A percentile compares a stretch with the other conserved stretches of the same genome.
Conservation (phyloP, 495 filamentous ascomycete species). For the Podospora fimiseda region DNA sequence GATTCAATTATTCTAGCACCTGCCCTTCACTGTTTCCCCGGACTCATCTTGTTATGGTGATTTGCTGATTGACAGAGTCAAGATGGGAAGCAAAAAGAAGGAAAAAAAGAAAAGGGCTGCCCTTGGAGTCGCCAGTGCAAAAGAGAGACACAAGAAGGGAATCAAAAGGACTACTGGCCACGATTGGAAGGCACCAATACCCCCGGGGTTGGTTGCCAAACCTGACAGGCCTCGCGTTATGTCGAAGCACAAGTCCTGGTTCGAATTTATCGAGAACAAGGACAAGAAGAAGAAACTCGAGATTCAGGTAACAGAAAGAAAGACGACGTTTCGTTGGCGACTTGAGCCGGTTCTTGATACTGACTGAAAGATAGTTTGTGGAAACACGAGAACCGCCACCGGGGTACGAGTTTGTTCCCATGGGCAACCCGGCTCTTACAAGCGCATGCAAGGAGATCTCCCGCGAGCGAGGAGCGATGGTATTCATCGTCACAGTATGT, state of each 20-base stretch:
- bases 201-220: conserved; percentile 24
- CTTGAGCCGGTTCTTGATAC: conserved; percentile 1
- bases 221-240: conserved; percentile 29
- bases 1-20: no score
- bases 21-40: no score
- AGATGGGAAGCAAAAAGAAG: conserved; percentile 27
- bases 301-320: conserved; percentile 34
- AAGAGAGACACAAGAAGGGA: conserved; percentile 30
- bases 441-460: conserved; percentile 74
- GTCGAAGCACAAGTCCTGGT: conserved; percentile 47
- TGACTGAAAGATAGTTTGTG: conserved; percentile 37
- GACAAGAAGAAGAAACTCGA: conserved; percentile 53
- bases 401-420: conserved; percentile 81
- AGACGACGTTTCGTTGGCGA: not conserved
- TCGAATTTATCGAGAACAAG: conserved; percentile 49
- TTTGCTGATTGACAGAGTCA: not conserved
- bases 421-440: conserved; percentile 70
- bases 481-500: conserved; percentile 76
- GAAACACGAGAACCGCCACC: conserved; percentile 49
- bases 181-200: conserved; percentile 29
- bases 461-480: conserved; percentile 56
- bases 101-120: conserved; percentile 23
- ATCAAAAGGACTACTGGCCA: conserved; percentile 20
- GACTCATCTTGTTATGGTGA: not conserved
- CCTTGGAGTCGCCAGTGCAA: conserved; percentile 23